A percentile compares a stretch with the other conserved stretches of the same genome.
Conservation (phyloP, 2,329 filamentous ascomycete genomes). For the Boeremia lycopersici region DNA sequence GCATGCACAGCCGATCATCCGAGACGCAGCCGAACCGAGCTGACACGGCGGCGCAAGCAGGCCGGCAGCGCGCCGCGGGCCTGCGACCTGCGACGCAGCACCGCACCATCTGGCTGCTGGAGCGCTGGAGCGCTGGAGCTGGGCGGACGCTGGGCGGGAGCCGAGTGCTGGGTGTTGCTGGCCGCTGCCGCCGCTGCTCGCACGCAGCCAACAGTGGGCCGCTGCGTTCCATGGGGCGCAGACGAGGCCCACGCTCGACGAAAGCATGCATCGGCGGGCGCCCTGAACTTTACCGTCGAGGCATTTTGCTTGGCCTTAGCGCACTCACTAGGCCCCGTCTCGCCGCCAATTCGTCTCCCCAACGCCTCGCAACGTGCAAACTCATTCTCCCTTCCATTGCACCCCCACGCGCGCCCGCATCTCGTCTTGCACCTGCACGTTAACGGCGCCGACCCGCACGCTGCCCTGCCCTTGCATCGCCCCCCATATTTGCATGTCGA, state of each 20-base stretch:
- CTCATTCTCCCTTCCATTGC: conserved; percentile 16
- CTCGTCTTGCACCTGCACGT: conserved; percentile 2
- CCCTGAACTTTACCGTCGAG: conserved; percentile 3
- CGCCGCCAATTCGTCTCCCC: conserved; percentile 15
- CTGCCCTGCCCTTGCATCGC: conserved; percentile 16
- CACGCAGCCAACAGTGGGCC: conserved; percentile 5
- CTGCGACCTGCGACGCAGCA: conserved; percentile 7
- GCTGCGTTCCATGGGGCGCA: conserved; percentile 12
- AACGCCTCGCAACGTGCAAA: conserved; percentile 16
- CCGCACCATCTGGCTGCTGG: neutral
- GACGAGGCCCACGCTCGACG: neutral
- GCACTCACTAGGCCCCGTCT: conserved; percentile 6
- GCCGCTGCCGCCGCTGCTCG: neutral
- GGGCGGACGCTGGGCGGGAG: too few relatives aligned
- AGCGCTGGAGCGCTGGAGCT: neutral
- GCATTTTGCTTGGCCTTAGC: conserved; percentile 12
- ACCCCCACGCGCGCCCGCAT: conserved; percentile 7
- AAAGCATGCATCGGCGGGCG: conserved; percentile 13
- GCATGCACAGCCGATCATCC: conserved; percentile 15
- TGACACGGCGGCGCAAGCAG: neutral
- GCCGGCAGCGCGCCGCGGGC: neutral
- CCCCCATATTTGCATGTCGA: conserved; percentile 14
- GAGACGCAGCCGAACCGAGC: conserved; percentile 2
- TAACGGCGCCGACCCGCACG: neutral
- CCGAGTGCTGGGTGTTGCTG: too few relatives aligned